Base-by-base conservation (phyloP, 257 asterid genomes). In the Ballota nigra region DNA sequence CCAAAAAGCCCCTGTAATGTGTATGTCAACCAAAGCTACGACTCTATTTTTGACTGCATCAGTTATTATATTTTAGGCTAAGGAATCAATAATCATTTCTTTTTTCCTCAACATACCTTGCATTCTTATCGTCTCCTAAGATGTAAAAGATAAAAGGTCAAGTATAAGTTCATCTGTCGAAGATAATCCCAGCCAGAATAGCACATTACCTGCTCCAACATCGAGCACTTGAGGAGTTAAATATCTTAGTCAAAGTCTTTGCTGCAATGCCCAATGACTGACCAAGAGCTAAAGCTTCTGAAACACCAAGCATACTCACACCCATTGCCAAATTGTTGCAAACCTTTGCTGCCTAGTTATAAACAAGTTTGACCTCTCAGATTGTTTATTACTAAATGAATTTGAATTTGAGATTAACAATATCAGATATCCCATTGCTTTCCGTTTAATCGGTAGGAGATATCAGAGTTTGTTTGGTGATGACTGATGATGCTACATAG, bases 251-350 rank as follows among this genome's bases (percentile, higher is more conserved):
- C 72, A 95, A 83, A 68, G 95, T 92, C 70, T 72, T 68, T 34
- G 99, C 93, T 66, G 82, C 47, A 52, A 92, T 80, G 28, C 98
- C 99, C 73, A 88, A 76, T 5, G 89, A 86, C 78, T 95, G 99
- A 13, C 99, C 99, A 31, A 95, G 97, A 41, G 91, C 85, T 77
- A 85, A 70, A 71, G 98, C 99, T 83, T 95, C 99, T 8, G 99
- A 95, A 60, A 89, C 95, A 70, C 98, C 99, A 71, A 92, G 87
- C 99, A 95, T 95, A 55, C 96, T 88, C 73, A 95, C 95, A 59
- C 96, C 98, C 97, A 95, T 86, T 5, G 97, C 96, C 86, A 92
- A 78, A 70, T 95, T 95, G 85, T 95, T 95, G 90, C 99, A 95
- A 69, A 92, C 85, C 78, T 95, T 95, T 61, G 99, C 99, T 23